A percentile compares a stretch with the other conserved stretches of the same genome.
phyloP scores from a whole-genome alignment of 1,284 basidiomycete species.

The Leucoagaricus sp. region DNA sequence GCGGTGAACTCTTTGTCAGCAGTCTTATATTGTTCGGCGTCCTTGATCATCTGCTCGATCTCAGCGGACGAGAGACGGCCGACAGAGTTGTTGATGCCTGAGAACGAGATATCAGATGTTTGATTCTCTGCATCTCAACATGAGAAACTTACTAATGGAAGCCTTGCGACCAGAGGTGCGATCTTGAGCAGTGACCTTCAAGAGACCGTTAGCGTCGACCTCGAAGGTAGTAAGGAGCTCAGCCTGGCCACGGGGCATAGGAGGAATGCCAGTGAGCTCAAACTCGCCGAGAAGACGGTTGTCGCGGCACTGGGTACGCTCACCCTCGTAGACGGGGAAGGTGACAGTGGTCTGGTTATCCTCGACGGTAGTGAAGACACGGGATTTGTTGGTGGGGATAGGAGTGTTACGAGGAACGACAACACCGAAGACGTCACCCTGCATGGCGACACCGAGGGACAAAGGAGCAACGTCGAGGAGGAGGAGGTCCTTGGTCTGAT shows the following conservation, averaged over 20 bases:
- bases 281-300: constrained; percentile 97
- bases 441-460: constrained; percentile 98
- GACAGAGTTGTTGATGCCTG: constrained; percentile 92
- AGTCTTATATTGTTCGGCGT: constrained; percentile 94
- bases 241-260: constrained; percentile 95
- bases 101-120: constrained; percentile 15
- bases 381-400: constrained; percentile 96
- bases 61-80: constrained; percentile 93
- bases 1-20: constrained; percentile 97
- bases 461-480: constrained; percentile 96
- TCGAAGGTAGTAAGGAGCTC: constrained; percentile 97
- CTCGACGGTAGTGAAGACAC: constrained; percentile 96
- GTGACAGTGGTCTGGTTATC: constrained; percentile 98
- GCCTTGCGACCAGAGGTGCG: constrained; percentile 95
- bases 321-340: constrained; percentile 98
- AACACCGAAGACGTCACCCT: constrained; percentile 95
- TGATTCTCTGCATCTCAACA: constrained; percentile 1
- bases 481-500: constrained; percentile 93
- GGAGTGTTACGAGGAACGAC: constrained; percentile 97
- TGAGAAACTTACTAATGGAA: constrained; percentile 75
- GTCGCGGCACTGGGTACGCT: constrained; percentile 96
- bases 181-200: constrained; percentile 95
- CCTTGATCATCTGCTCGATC: constrained; percentile 99
- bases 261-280: constrained; percentile 95
- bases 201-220: constrained; percentile 95